These are phyloP conservation scores for Psilocybe mexicana DNA, from an alignment of 1,284 basidiomycete species.

Conservation along the genomic window DNA sequence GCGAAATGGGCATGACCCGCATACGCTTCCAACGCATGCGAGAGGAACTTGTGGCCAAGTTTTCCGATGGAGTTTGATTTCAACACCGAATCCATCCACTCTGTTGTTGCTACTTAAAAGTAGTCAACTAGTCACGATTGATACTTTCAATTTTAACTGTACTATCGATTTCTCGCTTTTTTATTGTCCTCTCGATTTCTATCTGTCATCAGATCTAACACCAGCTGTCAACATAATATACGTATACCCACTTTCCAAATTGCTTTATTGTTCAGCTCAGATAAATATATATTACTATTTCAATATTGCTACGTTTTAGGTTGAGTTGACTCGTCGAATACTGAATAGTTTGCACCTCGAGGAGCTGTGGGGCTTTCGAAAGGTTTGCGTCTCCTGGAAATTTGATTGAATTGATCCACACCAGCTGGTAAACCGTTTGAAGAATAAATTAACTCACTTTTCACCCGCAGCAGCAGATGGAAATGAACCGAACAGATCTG, in stretches of 20 bases:
- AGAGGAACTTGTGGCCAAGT: constrained; percentile 45
- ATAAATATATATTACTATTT: background rate
- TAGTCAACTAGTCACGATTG: no score
- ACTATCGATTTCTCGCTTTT: no score
- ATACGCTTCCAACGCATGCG: constrained; percentile 67
- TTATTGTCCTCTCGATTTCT: no score
- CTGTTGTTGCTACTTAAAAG: no score
- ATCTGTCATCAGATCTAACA: no score
- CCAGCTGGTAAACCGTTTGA: background rate
- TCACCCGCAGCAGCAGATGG: constrained; percentile 97
- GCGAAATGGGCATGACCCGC: constrained; percentile 64
- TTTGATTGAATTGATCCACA: constrained; percentile 7
- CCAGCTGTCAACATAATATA: no score
- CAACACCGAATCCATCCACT: no score
- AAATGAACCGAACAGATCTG: constrained; percentile 96
- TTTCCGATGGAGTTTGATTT: constrained; percentile 28
- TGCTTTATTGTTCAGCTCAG: background rate
- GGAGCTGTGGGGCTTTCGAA: constrained; percentile 81
- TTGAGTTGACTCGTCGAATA: constrained; percentile 39
- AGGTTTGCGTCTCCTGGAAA: constrained; percentile 65
- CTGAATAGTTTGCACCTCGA: constrained; percentile 63
- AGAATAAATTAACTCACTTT: constrained; percentile 50
- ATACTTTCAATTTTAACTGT: no score
- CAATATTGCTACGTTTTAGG: background rate
- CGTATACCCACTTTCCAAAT: background rate